A percentile compares a stretch with the other conserved stretches of the same genome.
phyloP scores from a whole-genome alignment of 2,329 filamentous ascomycete genomes.

The Colletotrichum siamense region DNA sequence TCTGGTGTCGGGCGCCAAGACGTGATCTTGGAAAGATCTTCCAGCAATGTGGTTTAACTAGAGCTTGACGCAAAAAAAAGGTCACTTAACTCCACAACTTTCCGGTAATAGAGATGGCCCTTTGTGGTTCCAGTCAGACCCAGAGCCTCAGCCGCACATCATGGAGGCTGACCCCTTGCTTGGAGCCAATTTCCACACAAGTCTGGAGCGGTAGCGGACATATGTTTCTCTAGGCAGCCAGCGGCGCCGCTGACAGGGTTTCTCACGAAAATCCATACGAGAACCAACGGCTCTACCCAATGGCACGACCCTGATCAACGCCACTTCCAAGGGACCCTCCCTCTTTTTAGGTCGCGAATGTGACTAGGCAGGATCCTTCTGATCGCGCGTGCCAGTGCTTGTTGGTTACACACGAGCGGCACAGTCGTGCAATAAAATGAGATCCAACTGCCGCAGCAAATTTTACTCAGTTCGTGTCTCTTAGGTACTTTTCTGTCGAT shows the following conservation, averaged over 20 bases:
- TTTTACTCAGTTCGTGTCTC: neutral
- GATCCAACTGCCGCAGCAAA: neutral
- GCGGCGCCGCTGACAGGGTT: neutral
- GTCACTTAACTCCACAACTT: neutral
- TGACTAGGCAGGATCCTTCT: neutral
- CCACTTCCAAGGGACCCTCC: neutral
- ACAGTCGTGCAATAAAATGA: slow-evolving; percentile 13
- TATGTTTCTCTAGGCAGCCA: slow-evolving; percentile 8
- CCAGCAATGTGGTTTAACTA: neutral
- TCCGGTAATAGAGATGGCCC: neutral
- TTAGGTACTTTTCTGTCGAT: neutral
- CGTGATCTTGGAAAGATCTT: neutral
- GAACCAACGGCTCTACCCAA: neutral
- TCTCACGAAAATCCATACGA: neutral
- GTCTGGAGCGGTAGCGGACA: neutral
- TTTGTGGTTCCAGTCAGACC: neutral
- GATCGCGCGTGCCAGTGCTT: neutral
- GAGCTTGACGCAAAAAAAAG: neutral
- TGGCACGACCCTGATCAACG: neutral
- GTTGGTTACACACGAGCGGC: neutral
- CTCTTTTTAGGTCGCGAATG: neutral
- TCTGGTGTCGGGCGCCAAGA: neutral
- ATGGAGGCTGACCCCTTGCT: neutral
- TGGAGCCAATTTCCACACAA: neutral
- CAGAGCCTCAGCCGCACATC: neutral